Evolutionary conservation across 495 filamentous ascomycete species (phyloP).

Genomic region (Trichocladium uniseriatum): DNA sequence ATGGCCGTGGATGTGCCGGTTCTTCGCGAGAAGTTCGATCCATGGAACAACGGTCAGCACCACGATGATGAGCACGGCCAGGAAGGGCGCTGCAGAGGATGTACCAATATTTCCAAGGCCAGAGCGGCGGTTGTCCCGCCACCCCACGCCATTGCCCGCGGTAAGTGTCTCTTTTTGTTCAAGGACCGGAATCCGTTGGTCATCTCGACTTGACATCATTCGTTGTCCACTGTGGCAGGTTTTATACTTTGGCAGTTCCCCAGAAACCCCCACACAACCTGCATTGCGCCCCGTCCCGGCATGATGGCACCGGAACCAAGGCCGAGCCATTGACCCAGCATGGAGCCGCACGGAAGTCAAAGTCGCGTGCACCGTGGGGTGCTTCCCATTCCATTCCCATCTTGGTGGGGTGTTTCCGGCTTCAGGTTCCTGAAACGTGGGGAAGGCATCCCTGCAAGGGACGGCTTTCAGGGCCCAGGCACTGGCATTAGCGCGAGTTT

Average conservation of each 20-base stretch:
- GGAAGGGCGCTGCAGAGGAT: constrained; percentile 20
- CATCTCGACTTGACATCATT: constrained; percentile 3
- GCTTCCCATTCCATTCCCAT: neutral
- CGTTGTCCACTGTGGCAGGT: too few relatives aligned
- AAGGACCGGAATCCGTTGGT: neutral
- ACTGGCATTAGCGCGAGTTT: constrained; percentile 9
- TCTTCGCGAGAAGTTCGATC: constrained; percentile 23
- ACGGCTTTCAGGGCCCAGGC: constrained; percentile 1
- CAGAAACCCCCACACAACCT: constrained; percentile 1
- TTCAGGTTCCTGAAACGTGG: constrained; percentile 6
- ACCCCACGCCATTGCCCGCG: constrained; percentile 4
- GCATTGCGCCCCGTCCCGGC: constrained; percentile 3
- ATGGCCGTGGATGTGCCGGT: constrained; percentile 24
- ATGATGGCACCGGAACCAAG: constrained; percentile 2
- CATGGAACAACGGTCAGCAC: constrained; percentile 17
- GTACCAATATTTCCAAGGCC: constrained; percentile 22
- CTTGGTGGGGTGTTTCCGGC: constrained; percentile 1
- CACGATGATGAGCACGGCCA: constrained; percentile 9
- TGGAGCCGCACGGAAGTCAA: too few relatives aligned
- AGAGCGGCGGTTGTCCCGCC: constrained; percentile 14
- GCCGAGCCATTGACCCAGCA: neutral
- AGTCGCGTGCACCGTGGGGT: too few relatives aligned
- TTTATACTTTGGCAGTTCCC: too few relatives aligned
- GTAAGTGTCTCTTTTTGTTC: constrained; percentile 16
- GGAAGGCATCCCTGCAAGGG: constrained; percentile 5